Evolutionary conservation across 805 yeast genomes (phyloP).

Genomic region (Wickerhamomyces hampshirensis): DNA sequence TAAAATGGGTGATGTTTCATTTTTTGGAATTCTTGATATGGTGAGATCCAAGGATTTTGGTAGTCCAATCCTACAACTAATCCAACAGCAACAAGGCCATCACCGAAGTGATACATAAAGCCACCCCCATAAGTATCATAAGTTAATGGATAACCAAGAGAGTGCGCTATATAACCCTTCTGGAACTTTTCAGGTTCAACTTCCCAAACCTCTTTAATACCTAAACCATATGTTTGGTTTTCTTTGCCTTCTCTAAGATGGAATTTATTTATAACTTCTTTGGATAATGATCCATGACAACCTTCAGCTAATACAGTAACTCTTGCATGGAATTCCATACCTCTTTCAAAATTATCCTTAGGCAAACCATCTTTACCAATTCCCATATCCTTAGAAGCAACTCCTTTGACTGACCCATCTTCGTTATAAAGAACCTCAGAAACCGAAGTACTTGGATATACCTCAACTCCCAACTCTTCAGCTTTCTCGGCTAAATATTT

Average conservation of each 20-base stretch:
- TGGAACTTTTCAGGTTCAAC: conserved; percentile 77
- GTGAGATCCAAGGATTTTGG: conserved; percentile 90
- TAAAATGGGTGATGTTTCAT: conserved; percentile 92
- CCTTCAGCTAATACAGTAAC: conserved; percentile 93
- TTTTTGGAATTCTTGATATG: conserved; percentile 92
- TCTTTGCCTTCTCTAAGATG: conserved; percentile 58
- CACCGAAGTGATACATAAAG: conserved; percentile 95
- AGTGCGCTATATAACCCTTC: conserved; percentile 77
- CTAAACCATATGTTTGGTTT: conserved; percentile 92
- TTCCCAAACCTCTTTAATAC: conserved; percentile 97
- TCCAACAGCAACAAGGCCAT: conserved; percentile 86
- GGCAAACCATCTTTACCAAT: conserved; percentile 70
- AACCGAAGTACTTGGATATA: conserved; percentile 88
- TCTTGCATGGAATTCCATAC: conserved; percentile 94
- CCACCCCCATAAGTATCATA: conserved; percentile 90
- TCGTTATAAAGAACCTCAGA: conserved; percentile 65
- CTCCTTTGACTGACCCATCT: conserved; percentile 70
- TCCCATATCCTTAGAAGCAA: conserved; percentile 94
- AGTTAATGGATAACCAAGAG: conserved; percentile 83
- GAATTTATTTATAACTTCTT: conserved; percentile 66
- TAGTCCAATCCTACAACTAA: conserved; percentile 94
- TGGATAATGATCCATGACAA: conserved; percentile 93
- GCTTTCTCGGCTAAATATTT: conserved; percentile 83
- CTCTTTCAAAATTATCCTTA: conserved; percentile 83
- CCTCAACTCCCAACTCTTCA: conserved; percentile 88